Evolutionary conservation across 2,329 filamentous ascomycete genomes (phyloP).

Genomic region (Exophiala lecanii-corni): DNA sequence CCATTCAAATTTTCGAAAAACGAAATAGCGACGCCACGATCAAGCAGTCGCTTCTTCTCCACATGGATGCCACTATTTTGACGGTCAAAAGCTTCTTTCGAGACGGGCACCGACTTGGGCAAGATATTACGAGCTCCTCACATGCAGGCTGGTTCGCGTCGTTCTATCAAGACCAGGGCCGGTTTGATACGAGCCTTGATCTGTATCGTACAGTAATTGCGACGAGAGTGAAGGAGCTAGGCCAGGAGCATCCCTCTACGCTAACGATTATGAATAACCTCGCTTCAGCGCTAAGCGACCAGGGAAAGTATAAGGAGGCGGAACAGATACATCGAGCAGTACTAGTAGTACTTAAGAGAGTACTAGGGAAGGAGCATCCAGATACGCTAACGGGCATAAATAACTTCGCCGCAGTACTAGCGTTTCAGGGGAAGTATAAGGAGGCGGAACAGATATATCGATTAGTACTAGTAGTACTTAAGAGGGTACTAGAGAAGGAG

Average conservation of each 20-base stretch:
- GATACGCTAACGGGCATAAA: conserved; percentile 21
- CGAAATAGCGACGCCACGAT: conserved; percentile 4
- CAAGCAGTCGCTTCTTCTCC: conserved; percentile 9
- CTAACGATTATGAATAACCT: conserved; percentile 25
- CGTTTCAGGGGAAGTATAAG: conserved; percentile 14
- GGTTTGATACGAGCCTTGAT: conserved; percentile 13
- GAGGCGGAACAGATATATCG: conserved; percentile 15
- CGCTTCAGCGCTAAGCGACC: conserved; percentile 5
- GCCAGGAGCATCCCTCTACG: conserved; percentile 27
- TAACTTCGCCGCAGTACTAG: conserved; percentile 18
- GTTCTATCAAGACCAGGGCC: conserved; percentile 19
- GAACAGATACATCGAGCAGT: conserved; percentile 10
- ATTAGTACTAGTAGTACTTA: conserved; percentile 5
- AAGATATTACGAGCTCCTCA: conserved; percentile 6
- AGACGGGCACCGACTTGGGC: conserved; percentile 7
- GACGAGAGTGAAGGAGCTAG: conserved; percentile 18
- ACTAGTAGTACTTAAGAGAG: conserved; percentile 5
- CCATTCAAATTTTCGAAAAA: conserved; percentile 1
- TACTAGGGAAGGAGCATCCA: conserved; percentile 19
- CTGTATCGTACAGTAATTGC: conserved; percentile 20
- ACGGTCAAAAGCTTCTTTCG: conserved; percentile 1
- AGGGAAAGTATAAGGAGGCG: conserved; percentile 24
- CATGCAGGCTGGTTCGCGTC: conserved; percentile 17
- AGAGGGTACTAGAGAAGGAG: conserved; percentile 16
- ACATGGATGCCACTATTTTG: conserved; percentile 12